Conservation (phyloP, 805 yeast genomes). For the Candida xyloterini region DNA sequence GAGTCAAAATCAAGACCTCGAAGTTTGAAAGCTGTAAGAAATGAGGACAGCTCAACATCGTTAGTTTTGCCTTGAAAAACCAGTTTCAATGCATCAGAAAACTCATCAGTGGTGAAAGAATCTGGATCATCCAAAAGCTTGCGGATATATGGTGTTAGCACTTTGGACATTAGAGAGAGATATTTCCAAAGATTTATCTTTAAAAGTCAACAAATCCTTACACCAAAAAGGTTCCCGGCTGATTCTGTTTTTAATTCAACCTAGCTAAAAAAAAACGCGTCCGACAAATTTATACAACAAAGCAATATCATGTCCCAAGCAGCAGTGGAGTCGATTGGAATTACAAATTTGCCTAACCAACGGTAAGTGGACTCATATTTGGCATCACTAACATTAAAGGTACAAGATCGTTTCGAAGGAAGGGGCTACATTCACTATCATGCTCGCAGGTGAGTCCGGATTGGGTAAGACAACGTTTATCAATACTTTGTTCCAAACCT, state of each 20-base stretch:
- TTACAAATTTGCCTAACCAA: constrained; percentile 72
- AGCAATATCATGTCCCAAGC: constrained; percentile 24
- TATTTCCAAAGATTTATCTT: background rate
- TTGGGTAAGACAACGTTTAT: constrained; percentile 90
- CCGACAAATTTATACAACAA: constrained; percentile 7
- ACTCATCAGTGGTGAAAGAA: constrained; percentile 58
- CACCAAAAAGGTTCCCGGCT: constrained; percentile 1
- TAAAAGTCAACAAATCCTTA: background rate
- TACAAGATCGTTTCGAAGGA: constrained; percentile 72
- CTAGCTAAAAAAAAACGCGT: constrained; percentile 9
- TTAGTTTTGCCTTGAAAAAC: constrained; percentile 60
- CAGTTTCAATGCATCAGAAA: constrained; percentile 57
- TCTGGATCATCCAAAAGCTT: constrained; percentile 61
- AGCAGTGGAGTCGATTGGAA: constrained; percentile 57
- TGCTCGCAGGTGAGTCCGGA: constrained; percentile 92
- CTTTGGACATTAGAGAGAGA: constrained; percentile 16
- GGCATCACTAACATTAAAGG: constrained; percentile 30
- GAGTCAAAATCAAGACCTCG: constrained; percentile 79
- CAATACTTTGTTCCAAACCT: constrained; percentile 78
- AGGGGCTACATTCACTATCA: constrained; percentile 73
- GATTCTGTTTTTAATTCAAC: constrained; percentile 2
- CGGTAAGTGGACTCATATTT: constrained; percentile 38
- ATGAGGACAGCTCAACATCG: constrained; percentile 72
- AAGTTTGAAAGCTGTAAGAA: constrained; percentile 72
- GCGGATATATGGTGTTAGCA: constrained; percentile 58